Evolutionary conservation across 129 eudicot genomes (phyloP).

Genomic region (Flaveria trinervia): DNA sequence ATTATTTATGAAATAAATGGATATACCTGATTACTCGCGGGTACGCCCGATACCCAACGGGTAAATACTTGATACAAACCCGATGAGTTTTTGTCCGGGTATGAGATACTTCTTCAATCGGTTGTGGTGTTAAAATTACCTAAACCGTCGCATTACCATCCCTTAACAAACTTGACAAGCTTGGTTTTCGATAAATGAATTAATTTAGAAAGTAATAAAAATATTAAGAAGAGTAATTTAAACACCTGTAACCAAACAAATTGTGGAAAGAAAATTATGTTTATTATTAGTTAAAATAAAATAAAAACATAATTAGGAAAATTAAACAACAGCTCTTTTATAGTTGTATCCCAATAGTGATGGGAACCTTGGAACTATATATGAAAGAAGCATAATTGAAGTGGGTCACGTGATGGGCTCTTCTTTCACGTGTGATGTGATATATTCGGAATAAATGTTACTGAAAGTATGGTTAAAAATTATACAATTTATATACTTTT

Average conservation of each 20-base stretch:
- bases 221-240: background rate
- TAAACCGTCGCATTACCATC: too few relatives aligned
- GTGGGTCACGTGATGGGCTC: slow-evolving; percentile 27
- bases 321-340: background rate
- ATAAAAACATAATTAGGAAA: background rate
- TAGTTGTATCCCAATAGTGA: background rate
- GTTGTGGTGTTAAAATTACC: too few relatives aligned
- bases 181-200: background rate
- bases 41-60: too few relatives aligned
- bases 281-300: background rate
- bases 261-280: background rate
- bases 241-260: background rate
- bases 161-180: background rate
- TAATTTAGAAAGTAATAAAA: background rate
- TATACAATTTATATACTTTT: too few relatives aligned
- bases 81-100: too few relatives aligned
- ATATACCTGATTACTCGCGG: too few relatives aligned
- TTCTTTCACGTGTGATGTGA: slow-evolving; percentile 31
- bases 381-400: slow-evolving; percentile 12
- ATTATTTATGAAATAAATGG: too few relatives aligned
- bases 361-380: too few relatives aligned
- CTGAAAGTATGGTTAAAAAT: too few relatives aligned
- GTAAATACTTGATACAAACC: too few relatives aligned
- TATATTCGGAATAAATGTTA: background rate
- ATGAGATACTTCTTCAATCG: too few relatives aligned